phyloP scores from a whole-genome alignment of 2,329 filamentous ascomycete species.

The Fusarium domesticum region DNA sequence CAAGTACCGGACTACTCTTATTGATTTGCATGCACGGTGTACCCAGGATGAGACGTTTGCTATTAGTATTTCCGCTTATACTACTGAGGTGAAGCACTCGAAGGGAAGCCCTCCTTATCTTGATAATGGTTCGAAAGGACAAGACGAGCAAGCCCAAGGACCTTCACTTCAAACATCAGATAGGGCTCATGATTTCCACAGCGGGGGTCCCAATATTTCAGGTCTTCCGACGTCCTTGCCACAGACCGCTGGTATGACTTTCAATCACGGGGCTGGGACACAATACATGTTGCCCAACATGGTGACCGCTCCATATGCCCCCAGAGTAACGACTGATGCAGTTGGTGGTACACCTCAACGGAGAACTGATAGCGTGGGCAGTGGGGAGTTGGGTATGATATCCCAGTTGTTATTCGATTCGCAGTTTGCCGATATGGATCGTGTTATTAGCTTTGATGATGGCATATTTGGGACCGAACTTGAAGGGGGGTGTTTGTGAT shows the following conservation, averaged over 20 bases:
- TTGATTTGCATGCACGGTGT: conserved; percentile 5
- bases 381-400: conserved; percentile 6
- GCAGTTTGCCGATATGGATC: conserved; percentile 45
- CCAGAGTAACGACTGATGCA: neutral
- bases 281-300: neutral
- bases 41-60: conserved; percentile 8
- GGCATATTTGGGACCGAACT: conserved; percentile 40
- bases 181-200: neutral
- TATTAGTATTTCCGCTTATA: conserved; percentile 13
- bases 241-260: neutral
- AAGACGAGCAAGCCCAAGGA: neutral
- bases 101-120: neutral
- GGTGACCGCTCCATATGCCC: neutral
- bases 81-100: conserved; percentile 15
- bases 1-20: neutral
- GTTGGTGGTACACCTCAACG: neutral
- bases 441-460: conserved; percentile 41
- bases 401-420: conserved; percentile 59
- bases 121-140: neutral
- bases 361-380: neutral
- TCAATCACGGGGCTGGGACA: neutral
- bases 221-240: neutral
- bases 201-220: neutral
- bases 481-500: neutral
- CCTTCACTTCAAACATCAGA: neutral